phyloP scores from a whole-genome alignment of 2,329 filamentous ascomycete genomes.

The Pseudopithomyces maydicus region DNA sequence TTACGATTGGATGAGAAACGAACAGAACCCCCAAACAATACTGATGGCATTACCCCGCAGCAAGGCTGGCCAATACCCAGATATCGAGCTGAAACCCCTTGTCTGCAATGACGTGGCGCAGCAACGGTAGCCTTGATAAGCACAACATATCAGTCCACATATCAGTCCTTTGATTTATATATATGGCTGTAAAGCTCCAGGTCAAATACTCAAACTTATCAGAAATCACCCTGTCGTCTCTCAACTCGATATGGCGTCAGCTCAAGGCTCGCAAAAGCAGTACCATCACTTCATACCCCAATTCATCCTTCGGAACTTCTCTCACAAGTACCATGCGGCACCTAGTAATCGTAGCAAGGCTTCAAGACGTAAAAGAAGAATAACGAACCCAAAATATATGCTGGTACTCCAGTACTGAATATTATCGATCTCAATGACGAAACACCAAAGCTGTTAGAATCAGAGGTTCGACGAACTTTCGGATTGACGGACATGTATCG shows the following conservation, averaged over 20 bases:
- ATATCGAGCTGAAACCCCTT: too few species aligned
- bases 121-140: too few species aligned
- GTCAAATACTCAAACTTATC: too few species aligned
- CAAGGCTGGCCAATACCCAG: too few species aligned
- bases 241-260: neutral
- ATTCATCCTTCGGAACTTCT: constrained; percentile 43
- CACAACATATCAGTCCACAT: too few species aligned
- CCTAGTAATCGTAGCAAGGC: constrained; percentile 10
- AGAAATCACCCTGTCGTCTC: neutral
- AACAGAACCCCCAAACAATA: too few species aligned
- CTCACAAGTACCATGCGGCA: constrained; percentile 7
- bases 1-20: too few species aligned
- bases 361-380: neutral
- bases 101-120: too few species aligned
- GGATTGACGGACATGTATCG: constrained; percentile 40
- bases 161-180: too few species aligned
- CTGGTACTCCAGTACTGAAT: neutral
- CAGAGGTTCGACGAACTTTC: constrained; percentile 26
- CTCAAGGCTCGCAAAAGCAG: constrained; percentile 11
- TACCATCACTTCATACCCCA: constrained; percentile 46
- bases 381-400: neutral
- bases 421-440: neutral
- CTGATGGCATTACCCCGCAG: too few species aligned
- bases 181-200: too few species aligned
- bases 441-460: neutral